Percentiles rank a stretch among this genome's conserved stretches.
Evolutionary conservation across 176 grass and related monocot genomes (phyloP).

Genomic region (Oryza rufipogon): DNA sequence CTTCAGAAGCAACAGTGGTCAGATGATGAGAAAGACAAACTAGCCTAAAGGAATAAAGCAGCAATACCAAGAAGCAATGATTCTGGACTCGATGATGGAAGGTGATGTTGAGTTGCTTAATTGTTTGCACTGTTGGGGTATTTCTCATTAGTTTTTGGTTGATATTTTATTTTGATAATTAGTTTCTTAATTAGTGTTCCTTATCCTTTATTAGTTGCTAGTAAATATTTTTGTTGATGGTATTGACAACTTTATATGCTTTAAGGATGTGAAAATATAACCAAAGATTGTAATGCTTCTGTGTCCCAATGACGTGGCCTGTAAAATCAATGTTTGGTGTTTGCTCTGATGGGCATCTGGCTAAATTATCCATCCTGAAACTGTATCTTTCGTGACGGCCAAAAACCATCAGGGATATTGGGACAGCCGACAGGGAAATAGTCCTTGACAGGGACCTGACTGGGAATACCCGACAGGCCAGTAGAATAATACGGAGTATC

Average conservation of each 20-base stretch:
- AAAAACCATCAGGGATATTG: no score
- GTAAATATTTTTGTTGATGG: background rate
- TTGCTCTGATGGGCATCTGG: background rate
- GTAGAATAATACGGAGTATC: no score
- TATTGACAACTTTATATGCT: conserved; percentile 2
- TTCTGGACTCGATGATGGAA: conserved; percentile 68
- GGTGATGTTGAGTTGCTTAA: conserved; percentile 44
- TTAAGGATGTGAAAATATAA: conserved; percentile 12
- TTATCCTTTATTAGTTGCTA: conserved; percentile 6
- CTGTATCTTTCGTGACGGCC: no score
- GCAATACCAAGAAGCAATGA: conserved; percentile 88
- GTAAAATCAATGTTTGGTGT: conserved; percentile 2
- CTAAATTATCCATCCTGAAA: no score
- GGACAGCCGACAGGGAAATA: no score
- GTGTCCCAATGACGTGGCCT: background rate
- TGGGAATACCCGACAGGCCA: no score
- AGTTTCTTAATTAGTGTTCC: background rate
- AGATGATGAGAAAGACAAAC: conserved; percentile 72
- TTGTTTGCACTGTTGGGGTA: conserved; percentile 1
- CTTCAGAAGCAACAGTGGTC: conserved; percentile 74
- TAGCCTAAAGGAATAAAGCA: conserved; percentile 88
- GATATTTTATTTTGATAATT: conserved; percentile 1
- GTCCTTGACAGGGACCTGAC: no score
- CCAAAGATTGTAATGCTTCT: conserved; percentile 24
- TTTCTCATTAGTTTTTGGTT: conserved; percentile 3